These are phyloP conservation scores for Neofusicoccum laricinum DNA, from an alignment of 2,329 filamentous ascomycete species.

Conservation along the genomic window DNA sequence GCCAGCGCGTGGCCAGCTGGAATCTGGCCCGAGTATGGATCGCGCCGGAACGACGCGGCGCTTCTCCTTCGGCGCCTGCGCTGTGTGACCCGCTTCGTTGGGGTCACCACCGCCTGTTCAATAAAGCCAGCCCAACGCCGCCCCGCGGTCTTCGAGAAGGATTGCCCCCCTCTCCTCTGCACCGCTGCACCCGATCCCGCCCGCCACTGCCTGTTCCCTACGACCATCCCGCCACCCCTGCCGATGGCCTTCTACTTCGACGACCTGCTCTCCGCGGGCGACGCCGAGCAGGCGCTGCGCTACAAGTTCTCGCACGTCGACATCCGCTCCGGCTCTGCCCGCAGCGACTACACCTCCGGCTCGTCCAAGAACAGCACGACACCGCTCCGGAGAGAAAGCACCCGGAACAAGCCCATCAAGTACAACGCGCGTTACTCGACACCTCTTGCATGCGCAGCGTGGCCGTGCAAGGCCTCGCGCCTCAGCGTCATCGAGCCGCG, in stretches of 20 bases:
- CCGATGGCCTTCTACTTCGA: constrained; percentile 16
- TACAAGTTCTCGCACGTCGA: constrained; percentile 6
- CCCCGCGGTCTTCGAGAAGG: neutral
- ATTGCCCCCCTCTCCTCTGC: neutral
- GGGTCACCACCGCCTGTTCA: neutral
- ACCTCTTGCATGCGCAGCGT: neutral
- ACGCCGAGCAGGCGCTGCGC: constrained; percentile 10
- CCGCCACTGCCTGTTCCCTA: too few species aligned
- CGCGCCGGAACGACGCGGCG: neutral
- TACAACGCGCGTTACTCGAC: constrained; percentile 10
- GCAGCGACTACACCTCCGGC: neutral
- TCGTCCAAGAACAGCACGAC: neutral
- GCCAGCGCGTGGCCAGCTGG: constrained; percentile 6
- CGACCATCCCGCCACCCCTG: too few species aligned
- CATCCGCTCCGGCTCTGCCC: neutral
- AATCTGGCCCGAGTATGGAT: neutral
- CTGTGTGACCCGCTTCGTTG: neutral
- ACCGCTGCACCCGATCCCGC: neutral
- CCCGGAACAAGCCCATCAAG: constrained; percentile 5
- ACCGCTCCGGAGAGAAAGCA: neutral
- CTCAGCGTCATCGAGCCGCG: neutral
- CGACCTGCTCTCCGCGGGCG: constrained; percentile 4
- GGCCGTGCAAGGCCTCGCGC: neutral
- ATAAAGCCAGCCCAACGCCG: neutral
- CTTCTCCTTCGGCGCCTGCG: neutral